Base-by-base conservation (phyloP, 768 basidiomycete genomes). In the Tulasnella sp. region DNA sequence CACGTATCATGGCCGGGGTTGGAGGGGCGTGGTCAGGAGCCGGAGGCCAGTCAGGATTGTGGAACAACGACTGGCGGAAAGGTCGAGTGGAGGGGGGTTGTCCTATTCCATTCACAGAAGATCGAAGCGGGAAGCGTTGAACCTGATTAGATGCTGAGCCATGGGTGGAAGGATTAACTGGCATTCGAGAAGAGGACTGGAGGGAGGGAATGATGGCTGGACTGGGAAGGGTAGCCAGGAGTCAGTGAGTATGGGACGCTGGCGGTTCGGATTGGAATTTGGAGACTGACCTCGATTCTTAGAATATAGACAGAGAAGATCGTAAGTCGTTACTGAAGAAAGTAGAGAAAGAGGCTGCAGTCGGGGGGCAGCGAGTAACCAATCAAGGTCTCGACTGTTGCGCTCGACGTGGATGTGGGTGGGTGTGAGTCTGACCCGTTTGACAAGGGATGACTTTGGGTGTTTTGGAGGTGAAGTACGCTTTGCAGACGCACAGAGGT, bases 341-440 rank as follows among this genome's bases (percentile, higher is more conserved):
- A 42, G 37, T 18, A 46, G 71, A 72, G 71, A 72, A 72, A 72
- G 71, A 35, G 71, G 37, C 39, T 72, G 75, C 57, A 44, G 75
- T 76, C 75, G 75, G 75, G 48, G 71, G 75, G 75, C 75, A 76
- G 75, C 75, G 71, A 77, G 71, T 32, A 77, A 77, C 77, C 77
- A 77, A 73, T 77, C 77, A 77, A 77, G 77, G 77, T 77, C 77
- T 77, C 77, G 77, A 73, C 77, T 70, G 77, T 67, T 67, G 61
- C 61, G 61, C 61, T 67, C 61, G 69, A 57, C 67, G 77, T 77
- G 67, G 70, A 72, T 23, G 75, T 32, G 42, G 44, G 74, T 29
- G 61, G 26, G 61, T 26, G 61, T 67, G 61, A 67, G 61, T 67
- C 61, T 67, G 61, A 32, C 61, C 61, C 61, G 55, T 57, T 57